Evolutionary conservation across 805 yeast species (phyloP), one percentile per base, ranked within the genome.

Genomic region (Ogataea polymorpha): DNA sequence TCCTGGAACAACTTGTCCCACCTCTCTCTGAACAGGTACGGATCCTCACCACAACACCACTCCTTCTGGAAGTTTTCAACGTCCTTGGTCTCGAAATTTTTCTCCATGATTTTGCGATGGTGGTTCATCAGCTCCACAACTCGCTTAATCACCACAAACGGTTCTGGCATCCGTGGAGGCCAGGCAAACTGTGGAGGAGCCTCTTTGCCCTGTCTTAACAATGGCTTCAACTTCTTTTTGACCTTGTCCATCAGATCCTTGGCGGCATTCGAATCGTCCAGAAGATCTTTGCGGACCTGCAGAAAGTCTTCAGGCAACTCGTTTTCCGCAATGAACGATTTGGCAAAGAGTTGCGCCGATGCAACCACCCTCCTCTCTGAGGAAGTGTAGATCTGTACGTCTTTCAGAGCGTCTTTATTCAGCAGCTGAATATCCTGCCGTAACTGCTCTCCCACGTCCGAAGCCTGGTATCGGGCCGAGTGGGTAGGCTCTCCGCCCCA

Each of bases 401-500:
- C 87, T 27, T 87, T 80, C 55, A 93, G 71, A 7, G 93, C 88
- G 28, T 82, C 84, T 48, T 85, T 80, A 63, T 93, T 93, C 59
- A 93, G 71, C 44, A 93, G 72, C 58, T 86, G 82, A 53, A 89
- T 76, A 62, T 93, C 96, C 60, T 91, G 96, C 56, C 99, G 80
- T 68, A 86, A 75, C 64, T 90, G 96, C 59, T 91, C 98, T 39
- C 99, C 99, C 14, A 93, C 77, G 63, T 93, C 99, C 21, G 82
- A 76, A 1, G 96, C 95, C 66, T 93, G 99, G 61, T 88, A 86
- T 48, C 82, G 77, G 2, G 98, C 97, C 9, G 97, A 89, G 62
- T 93, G 99, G 1, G 99, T 93, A 5, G 99, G 97, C 63, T 93
- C 99, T 49, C 99, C 99, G 54, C 99, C 99, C 99, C 99, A 93